Conservation (phyloP, 2,329 filamentous ascomycete species). For the Pseudocercospora macadamiae region DNA sequence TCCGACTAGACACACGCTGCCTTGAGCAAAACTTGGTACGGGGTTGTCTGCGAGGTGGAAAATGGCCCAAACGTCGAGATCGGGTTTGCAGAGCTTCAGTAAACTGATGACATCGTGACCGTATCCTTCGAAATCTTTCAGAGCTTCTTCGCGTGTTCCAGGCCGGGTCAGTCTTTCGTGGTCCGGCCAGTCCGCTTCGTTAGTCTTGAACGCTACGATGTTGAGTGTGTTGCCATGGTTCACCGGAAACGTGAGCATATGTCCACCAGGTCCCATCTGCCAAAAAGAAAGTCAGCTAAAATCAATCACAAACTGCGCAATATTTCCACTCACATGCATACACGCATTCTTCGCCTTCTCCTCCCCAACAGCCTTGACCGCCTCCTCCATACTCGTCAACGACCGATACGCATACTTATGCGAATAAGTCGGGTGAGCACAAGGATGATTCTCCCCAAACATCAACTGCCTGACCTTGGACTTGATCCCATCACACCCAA, state of each 20-base stretch:
- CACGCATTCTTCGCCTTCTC: constrained; percentile 32
- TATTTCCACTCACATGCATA: constrained; percentile 30
- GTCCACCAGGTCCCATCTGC: constrained; percentile 46
- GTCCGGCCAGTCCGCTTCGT: constrained; percentile 29
- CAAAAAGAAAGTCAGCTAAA: constrained; percentile 1
- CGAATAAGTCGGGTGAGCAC: constrained; percentile 55
- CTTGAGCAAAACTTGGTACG: constrained; percentile 39
- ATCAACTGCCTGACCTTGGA: constrained; percentile 55
- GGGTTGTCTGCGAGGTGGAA: constrained; percentile 45
- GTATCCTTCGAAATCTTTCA: constrained; percentile 31
- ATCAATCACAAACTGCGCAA: constrained; percentile 4
- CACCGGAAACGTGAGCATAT: constrained; percentile 62
- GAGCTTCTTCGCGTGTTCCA: constrained; percentile 28
- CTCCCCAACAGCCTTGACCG: constrained; percentile 32
- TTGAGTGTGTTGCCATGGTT: constrained; percentile 34
- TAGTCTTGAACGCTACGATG: constrained; percentile 34
- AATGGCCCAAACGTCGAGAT: constrained; percentile 43
- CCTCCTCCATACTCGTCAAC: constrained; percentile 58
- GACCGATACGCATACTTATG: constrained; percentile 65
- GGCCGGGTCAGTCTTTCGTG: constrained; percentile 27
- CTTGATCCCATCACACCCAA: constrained; percentile 52
- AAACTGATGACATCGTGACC: constrained; percentile 30
- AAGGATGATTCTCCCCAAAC: constrained; percentile 42
- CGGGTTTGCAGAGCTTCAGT: constrained; percentile 30
- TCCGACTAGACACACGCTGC: constrained; percentile 41